These are phyloP conservation scores for Colletotrichum sp. DNA, from an alignment of 2,329 filamentous ascomycete genomes.

Conservation along the genomic window DNA sequence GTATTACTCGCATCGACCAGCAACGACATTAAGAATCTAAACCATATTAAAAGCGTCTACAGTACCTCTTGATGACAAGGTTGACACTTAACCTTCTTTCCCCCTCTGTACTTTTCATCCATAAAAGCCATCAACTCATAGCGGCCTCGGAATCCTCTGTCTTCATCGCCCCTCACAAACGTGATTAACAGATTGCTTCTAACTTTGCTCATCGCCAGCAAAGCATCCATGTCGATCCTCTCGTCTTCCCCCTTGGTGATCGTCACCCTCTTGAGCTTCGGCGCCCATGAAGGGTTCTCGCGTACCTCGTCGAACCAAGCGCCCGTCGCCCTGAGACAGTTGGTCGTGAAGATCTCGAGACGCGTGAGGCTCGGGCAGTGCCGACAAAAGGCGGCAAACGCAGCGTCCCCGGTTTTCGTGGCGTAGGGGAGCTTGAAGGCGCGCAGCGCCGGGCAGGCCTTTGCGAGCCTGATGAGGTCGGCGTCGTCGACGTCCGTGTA, in stretches of 20 bases:
- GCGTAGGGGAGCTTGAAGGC: background rate
- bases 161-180: background rate
- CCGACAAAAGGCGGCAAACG: background rate
- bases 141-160: background rate
- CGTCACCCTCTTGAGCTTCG: background rate
- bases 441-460: background rate
- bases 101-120: background rate
- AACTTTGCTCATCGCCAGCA: background rate
- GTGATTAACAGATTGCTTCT: background rate
- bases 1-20: background rate
- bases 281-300: background rate
- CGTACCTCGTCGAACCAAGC: background rate
- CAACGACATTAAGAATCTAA: background rate
- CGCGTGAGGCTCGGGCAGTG: background rate
- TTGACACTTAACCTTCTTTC: background rate
- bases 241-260: background rate
- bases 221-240: background rate
- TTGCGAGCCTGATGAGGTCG: background rate
- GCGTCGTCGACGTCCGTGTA: background rate
- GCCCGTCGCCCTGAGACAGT: background rate
- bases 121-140: background rate
- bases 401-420: background rate
- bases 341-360: background rate
- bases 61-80: background rate
- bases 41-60: background rate